Conservation (phyloP, 306 rosid species). For the Gastrolobium villosum region DNA sequence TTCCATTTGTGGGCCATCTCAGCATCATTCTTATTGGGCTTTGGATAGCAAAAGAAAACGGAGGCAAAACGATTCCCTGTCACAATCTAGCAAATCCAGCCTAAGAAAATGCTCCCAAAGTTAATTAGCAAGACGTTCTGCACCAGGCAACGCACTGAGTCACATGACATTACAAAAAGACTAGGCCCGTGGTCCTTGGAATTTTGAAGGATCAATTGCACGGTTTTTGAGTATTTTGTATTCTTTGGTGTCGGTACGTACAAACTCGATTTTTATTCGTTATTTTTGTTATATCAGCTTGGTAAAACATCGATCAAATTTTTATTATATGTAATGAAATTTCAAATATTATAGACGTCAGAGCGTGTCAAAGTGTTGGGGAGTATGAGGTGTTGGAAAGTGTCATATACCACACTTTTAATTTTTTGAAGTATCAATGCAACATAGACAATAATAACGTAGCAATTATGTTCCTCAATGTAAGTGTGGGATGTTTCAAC, state of each 20-base stretch:
- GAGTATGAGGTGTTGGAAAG: too few relatives aligned
- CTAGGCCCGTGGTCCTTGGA: conserved; percentile 27
- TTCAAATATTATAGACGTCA: too few relatives aligned
- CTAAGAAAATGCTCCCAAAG: not conserved
- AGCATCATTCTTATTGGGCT: conserved; percentile 6
- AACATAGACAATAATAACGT: too few relatives aligned
- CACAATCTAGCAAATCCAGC: not conserved
- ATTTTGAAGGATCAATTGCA: conserved; percentile 47
- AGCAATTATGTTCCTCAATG: too few relatives aligned
- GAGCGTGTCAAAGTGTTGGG: too few relatives aligned
- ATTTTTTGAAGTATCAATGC: too few relatives aligned
- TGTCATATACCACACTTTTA: too few relatives aligned
- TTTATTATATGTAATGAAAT: too few relatives aligned
- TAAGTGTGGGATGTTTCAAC: too few relatives aligned
- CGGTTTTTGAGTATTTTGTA: conserved; percentile 41
- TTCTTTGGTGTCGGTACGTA: not conserved
- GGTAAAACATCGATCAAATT: too few relatives aligned
- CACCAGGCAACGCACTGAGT: not conserved
- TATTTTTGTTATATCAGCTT: too few relatives aligned
- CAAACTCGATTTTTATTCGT: too few relatives aligned
- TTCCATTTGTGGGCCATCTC: not conserved
- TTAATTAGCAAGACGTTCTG: not conserved
- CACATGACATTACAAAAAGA: not conserved
- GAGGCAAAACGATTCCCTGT: not conserved
- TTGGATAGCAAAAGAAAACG: not conserved